A percentile compares a stretch with the other conserved stretches of the same genome.
phyloP scores from a whole-genome alignment of 805 yeast species.

The Schizosaccharomyces pombe region DNA sequence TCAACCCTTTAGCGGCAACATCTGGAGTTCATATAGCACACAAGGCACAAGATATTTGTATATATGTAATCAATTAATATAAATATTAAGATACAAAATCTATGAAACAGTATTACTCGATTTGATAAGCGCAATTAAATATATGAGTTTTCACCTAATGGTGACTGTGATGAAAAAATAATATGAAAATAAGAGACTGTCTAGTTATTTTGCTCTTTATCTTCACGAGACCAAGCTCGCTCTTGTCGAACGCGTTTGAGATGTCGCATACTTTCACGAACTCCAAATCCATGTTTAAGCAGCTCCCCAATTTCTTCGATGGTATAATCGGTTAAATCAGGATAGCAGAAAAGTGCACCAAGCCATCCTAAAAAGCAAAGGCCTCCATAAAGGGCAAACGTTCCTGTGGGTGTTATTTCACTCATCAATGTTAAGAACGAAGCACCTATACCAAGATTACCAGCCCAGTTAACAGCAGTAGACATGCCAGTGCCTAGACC shows the following conservation, averaged over 20 bases:
- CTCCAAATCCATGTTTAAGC: constrained; percentile 66
- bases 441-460: constrained; percentile 72
- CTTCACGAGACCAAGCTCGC: neutral
- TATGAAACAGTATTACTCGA: no score
- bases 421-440: constrained; percentile 86
- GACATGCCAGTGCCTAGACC: constrained; percentile 80
- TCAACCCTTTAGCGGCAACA: no score
- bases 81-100: no score
- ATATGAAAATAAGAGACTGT: neutral
- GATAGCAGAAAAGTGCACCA: constrained; percentile 64
- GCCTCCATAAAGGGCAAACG: constrained; percentile 75
- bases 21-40: no score
- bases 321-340: constrained; percentile 75
- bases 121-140: no score
- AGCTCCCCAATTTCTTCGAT: constrained; percentile 76
- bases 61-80: no score
- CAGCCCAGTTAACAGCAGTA: constrained; percentile 88
- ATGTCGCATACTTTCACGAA: constrained; percentile 23
- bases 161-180: neutral
- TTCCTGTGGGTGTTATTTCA: constrained; percentile 83
- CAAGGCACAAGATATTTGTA: no score
- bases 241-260: neutral
- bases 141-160: no score
- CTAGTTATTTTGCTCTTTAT: neutral
- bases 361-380: constrained; percentile 48